These are phyloP conservation scores for Posidonia australis DNA, from an alignment of 106 monocot genomes.

Conservation along the genomic window DNA sequence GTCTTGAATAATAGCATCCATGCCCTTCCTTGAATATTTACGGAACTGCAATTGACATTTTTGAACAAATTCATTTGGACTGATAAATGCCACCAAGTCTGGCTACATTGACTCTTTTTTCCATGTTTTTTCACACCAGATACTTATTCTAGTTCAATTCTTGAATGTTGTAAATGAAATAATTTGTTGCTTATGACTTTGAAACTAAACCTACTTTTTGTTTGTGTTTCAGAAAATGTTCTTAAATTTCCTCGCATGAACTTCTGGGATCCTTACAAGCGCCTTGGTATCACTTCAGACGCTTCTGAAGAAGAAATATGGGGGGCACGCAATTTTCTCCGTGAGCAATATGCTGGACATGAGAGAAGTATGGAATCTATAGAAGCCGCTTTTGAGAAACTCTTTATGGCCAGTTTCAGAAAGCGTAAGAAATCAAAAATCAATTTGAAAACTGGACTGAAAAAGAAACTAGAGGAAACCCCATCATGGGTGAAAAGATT, in stretches of 20 bases:
- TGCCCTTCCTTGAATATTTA: too few species aligned
- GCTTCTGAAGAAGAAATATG: slow-evolving; percentile 91
- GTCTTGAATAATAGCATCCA: too few species aligned
- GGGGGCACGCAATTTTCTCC: slow-evolving; percentile 79
- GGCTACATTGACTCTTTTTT: too few species aligned
- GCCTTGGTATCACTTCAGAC: slow-evolving; percentile 69
- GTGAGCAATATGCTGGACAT: slow-evolving; percentile 73
- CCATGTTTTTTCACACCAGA: too few species aligned
- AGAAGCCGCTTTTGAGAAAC: slow-evolving; percentile 90
- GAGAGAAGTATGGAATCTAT: slow-evolving; percentile 77
- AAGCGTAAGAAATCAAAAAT: slow-evolving; percentile 82
- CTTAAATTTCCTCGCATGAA: slow-evolving; percentile 65
- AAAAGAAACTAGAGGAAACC: slow-evolving; percentile 80
- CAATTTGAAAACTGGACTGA: slow-evolving; percentile 76
- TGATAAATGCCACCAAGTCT: too few species aligned
- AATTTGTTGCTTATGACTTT: background rate
- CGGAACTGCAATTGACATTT: too few species aligned
- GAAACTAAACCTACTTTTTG: background rate
- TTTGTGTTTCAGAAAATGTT: slow-evolving; percentile 32
- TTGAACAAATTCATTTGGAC: too few species aligned
- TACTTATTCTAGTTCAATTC: background rate
- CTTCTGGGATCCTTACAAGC: slow-evolving; percentile 86
- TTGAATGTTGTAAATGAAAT: background rate
- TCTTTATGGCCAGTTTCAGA: slow-evolving; percentile 76
- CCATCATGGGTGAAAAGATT: slow-evolving; percentile 85